Evolutionary conservation across 306 rosid species (phyloP).

Genomic region (Hippophae gyantsensis): DNA sequence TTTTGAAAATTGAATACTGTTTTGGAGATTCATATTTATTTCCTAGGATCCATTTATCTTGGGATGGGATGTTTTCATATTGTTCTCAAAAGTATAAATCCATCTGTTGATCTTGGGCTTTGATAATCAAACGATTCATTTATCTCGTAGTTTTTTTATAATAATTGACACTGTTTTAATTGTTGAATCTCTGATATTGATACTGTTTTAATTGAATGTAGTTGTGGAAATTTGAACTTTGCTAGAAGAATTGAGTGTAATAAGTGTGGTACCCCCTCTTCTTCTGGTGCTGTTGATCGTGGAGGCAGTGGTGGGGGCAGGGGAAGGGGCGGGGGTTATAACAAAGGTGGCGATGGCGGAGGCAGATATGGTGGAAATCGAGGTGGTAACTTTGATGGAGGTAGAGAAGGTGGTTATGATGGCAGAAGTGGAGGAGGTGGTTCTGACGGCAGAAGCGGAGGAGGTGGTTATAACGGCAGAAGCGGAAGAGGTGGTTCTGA

Average conservation of each 20-base stretch:
- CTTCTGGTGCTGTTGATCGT: slow-evolving; percentile 40
- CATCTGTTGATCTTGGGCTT: too few relatives aligned
- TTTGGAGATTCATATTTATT: too few relatives aligned
- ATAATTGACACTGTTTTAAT: too few relatives aligned
- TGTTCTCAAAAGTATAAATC: not conserved
- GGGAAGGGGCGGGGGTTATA: slow-evolving; percentile 34
- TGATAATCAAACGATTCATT: too few relatives aligned
- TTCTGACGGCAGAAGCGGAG: slow-evolving; percentile 3
- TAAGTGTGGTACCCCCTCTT: slow-evolving; percentile 88
- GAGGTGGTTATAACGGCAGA: slow-evolving; percentile 8
- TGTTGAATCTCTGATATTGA: too few relatives aligned
- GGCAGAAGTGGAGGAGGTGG: slow-evolving; percentile 27
- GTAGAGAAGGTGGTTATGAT: slow-evolving; percentile 36
- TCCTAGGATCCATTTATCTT: too few relatives aligned
- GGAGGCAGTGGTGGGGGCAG: slow-evolving; percentile 22
- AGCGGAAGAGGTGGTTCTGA: slow-evolving; percentile 23
- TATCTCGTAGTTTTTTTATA: too few relatives aligned
- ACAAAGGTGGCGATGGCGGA: too few relatives aligned
- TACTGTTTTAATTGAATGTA: slow-evolving; percentile 15
- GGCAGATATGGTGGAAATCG: too few relatives aligned
- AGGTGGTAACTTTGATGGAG: too few relatives aligned
- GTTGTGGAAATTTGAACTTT: slow-evolving; percentile 91
- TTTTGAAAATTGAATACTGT: too few relatives aligned
- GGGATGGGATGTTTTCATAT: too few relatives aligned
- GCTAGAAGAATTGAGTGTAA: slow-evolving; percentile 94